phyloP scores from a whole-genome alignment of 169 alveolate genomes.

The Eimeria sp. region DNA sequence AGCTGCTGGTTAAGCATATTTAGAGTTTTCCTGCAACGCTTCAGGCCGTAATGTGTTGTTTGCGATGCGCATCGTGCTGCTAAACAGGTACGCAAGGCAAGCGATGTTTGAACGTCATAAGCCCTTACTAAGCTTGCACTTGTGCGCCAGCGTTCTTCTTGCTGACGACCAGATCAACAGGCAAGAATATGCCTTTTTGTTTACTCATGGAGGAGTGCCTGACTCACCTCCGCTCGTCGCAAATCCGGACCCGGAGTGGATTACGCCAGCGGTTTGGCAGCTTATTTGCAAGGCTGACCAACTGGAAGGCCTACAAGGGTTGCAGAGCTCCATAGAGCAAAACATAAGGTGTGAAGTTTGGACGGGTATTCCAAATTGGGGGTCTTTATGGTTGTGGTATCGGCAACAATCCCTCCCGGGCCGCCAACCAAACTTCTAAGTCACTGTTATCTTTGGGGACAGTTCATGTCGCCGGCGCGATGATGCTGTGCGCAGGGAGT shows the following conservation, averaged over 20 bases:
- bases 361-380: not conserved
- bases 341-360: constrained; percentile 93
- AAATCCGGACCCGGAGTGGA: constrained; percentile 96
- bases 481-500: constrained; percentile 63
- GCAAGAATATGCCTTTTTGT: constrained; percentile 94
- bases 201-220: constrained; percentile 93
- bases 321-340: constrained; percentile 94
- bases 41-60: not conserved
- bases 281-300: constrained; percentile 92
- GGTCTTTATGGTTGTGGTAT: not conserved
- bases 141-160: constrained; percentile 92
- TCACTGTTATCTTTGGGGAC: not conserved
- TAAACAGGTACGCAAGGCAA: constrained; percentile 91
- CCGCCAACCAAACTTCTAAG: not conserved
- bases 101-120: constrained; percentile 97
- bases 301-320: constrained; percentile 92
- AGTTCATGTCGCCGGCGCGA: not conserved
- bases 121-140: constrained; percentile 93
- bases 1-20: not conserved
- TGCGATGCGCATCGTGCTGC: not conserved
- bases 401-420: not conserved
- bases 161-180: constrained; percentile 90
- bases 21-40: not conserved
- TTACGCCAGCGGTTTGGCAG: constrained; percentile 94
- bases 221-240: constrained; percentile 91